Evolutionary conservation across 805 yeast genomes (phyloP).

Genomic region (Priceomyces haplophilus): DNA sequence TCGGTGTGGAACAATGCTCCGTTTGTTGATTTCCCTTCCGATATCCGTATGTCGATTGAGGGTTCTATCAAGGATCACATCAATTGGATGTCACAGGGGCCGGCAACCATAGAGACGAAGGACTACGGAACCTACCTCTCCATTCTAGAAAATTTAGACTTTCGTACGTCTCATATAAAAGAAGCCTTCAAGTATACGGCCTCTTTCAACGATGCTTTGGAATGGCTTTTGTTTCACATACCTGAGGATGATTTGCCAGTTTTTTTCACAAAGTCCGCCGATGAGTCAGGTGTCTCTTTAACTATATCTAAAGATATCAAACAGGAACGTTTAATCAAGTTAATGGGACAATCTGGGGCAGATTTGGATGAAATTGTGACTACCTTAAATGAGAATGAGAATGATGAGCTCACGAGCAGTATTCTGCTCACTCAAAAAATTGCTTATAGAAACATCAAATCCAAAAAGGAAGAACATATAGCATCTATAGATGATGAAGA

Average conservation of each 20-base stretch:
- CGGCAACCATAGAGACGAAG: background rate
- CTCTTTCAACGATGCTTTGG: conserved; percentile 52
- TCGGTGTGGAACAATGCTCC: conserved; percentile 73
- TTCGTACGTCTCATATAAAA: conserved; percentile 61
- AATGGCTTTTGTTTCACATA: conserved; percentile 80
- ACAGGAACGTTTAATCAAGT: conserved; percentile 54
- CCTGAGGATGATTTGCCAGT: conserved; percentile 93
- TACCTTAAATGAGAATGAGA: conserved; percentile 38
- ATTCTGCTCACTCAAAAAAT: conserved; percentile 45
- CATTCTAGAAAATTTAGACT: conserved; percentile 48
- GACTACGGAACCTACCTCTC: conserved; percentile 3
- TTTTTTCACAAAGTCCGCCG: conserved; percentile 53
- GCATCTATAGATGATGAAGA: conserved; percentile 21
- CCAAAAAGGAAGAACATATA: too few species aligned
- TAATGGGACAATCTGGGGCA: conserved; percentile 65
- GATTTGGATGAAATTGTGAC: conserved; percentile 61
- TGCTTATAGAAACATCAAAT: too few species aligned
- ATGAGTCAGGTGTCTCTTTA: conserved; percentile 56
- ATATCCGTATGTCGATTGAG: conserved; percentile 63
- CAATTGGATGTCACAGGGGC: conserved; percentile 44
- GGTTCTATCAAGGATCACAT: conserved; percentile 54
- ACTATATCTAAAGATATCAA: conserved; percentile 54
- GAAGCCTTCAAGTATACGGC: conserved; percentile 67
- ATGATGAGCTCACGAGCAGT: conserved; percentile 51
- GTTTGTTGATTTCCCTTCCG: conserved; percentile 63